Percentiles rank a stretch among this genome's conserved stretches.
Conservation (phyloP, 140 eudicot genomes). For the Anethum foeniculum region DNA sequence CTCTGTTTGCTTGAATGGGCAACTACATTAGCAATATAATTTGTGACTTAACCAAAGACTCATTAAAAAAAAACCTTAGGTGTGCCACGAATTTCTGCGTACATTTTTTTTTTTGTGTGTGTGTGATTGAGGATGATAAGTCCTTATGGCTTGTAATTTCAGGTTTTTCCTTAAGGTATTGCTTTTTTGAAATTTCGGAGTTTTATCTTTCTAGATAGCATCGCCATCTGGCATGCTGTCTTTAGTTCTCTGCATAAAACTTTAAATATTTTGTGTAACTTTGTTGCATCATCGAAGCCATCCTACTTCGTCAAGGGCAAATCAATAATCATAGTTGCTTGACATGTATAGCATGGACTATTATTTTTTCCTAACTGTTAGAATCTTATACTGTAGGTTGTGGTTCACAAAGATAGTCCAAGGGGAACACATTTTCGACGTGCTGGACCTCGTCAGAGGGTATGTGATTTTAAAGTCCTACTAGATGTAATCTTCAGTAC, state of each 20-base stretch:
- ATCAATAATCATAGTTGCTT: not conserved
- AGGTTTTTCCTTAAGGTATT: not conserved
- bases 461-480: conserved; percentile 8
- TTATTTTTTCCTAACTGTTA: not conserved
- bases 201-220: not conserved
- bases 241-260: not conserved
- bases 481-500: not conserved
- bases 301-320: not conserved
- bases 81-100: not conserved
- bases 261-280: not conserved
- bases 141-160: not conserved
- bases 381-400: conserved; percentile 32
- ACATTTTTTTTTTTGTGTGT: not conserved
- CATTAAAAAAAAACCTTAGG: not conserved
- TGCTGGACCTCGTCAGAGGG: conserved; percentile 69
- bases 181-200: not conserved
- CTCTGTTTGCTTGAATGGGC: not conserved
- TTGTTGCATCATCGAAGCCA: not conserved
- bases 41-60: not conserved
- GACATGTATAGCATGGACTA: not conserved
- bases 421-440: conserved; percentile 66
- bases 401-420: conserved; percentile 51
- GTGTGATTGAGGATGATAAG: not conserved
- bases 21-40: not conserved
- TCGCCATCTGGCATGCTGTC: not conserved